A percentile compares a stretch with the other conserved stretches of the same genome.
Conservation (phyloP, 2,329 filamentous ascomycete species). For the Sporothrix luriei region DNA sequence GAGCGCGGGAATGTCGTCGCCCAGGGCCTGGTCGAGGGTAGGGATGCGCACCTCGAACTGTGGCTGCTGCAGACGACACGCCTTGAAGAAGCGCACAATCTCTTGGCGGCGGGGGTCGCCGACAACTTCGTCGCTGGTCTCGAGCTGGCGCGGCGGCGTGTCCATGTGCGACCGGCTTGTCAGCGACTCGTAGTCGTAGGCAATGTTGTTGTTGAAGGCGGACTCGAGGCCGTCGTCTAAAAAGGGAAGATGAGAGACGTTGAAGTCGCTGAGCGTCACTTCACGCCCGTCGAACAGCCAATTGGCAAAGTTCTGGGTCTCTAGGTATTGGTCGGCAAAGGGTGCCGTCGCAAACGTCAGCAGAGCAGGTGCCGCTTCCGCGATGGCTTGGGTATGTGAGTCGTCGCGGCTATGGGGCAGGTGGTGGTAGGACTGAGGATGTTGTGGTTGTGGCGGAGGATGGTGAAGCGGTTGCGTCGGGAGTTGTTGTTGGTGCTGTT, state of each 20-base stretch:
- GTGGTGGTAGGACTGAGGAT: slow-evolving; percentile 4
- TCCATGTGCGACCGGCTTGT: slow-evolving; percentile 53
- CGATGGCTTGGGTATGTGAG: slow-evolving; percentile 32
- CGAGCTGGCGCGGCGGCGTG: slow-evolving; percentile 47
- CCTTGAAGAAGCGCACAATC: slow-evolving; percentile 49
- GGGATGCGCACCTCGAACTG: slow-evolving; percentile 44
- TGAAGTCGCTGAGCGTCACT: slow-evolving; percentile 48
- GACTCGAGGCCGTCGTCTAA: slow-evolving; percentile 55
- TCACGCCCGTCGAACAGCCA: slow-evolving; percentile 56
- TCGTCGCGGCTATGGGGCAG: neutral
- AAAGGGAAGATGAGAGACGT: slow-evolving; percentile 51
- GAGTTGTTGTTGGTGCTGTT: neutral
- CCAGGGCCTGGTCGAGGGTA: slow-evolving; percentile 46
- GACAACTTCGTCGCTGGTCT: slow-evolving; percentile 49
- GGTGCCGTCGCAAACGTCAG: slow-evolving; percentile 44
- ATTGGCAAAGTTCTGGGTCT: slow-evolving; percentile 51
- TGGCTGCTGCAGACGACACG: slow-evolving; percentile 50
- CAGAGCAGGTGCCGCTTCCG: slow-evolving; percentile 35
- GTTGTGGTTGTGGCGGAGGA: neutral
- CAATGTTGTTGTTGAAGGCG: slow-evolving; percentile 55
- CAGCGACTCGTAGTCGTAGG: slow-evolving; percentile 56
- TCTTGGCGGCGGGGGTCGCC: slow-evolving; percentile 51
- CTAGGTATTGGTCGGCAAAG: slow-evolving; percentile 45
- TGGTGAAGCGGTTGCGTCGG: neutral
- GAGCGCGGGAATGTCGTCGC: slow-evolving; percentile 54